These are phyloP conservation scores for Chalaropsis thielavioides DNA, from an alignment of 2,329 filamentous ascomycete species.

Conservation along the genomic window DNA sequence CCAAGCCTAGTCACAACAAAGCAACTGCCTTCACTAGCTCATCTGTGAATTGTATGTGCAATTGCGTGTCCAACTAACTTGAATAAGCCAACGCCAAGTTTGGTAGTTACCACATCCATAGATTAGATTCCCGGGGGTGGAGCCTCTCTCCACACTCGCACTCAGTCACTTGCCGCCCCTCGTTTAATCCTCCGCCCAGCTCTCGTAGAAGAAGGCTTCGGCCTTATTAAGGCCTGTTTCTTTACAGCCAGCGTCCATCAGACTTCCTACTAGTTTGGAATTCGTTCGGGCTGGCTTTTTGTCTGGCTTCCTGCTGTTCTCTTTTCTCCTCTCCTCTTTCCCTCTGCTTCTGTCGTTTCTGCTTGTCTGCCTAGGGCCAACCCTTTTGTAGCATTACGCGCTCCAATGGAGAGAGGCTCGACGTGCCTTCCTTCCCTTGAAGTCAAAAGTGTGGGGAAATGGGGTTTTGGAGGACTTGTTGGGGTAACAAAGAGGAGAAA, in stretches of 20 bases:
- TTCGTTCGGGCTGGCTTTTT: too few species aligned
- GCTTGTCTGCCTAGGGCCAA: too few species aligned
- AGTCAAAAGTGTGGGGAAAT: conserved; percentile 3
- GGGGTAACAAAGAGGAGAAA: background rate
- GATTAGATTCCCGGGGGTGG: background rate
- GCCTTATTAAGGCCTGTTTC: background rate
- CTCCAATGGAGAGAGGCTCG: background rate
- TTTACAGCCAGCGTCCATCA: too few species aligned
- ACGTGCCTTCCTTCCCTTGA: background rate
- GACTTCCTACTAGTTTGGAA: too few species aligned
- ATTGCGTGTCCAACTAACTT: background rate
- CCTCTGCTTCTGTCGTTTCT: too few species aligned
- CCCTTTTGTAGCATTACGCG: background rate
- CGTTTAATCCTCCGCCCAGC: background rate
- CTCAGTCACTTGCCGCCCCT: background rate
- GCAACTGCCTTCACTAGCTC: too few species aligned
- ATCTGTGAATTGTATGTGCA: too few species aligned
- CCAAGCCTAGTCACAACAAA: too few species aligned
- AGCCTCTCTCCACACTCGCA: background rate
- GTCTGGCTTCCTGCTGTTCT: too few species aligned
- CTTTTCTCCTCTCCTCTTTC: too few species aligned
- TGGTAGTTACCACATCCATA: background rate
- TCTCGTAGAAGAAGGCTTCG: background rate
- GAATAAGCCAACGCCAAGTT: background rate
- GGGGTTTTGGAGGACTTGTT: background rate